Evolutionary conservation across 176 grass and related monocot genomes (phyloP).

Genomic region (Oryza rufipogon): DNA sequence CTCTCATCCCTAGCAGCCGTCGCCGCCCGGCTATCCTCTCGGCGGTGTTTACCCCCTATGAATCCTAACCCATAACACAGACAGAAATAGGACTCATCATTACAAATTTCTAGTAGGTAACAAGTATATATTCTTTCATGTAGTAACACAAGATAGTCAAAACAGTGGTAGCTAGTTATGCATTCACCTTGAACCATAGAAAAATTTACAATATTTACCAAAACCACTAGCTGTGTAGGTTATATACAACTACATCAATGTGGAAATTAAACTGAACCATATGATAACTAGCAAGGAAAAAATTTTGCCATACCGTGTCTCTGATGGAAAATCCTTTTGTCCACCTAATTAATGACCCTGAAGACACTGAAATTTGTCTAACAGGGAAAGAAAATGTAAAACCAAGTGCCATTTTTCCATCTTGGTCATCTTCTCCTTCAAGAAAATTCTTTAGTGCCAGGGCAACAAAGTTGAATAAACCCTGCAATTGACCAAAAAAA

Average conservation of each 20-base stretch:
- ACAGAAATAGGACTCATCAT: not conserved
- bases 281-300: not conserved
- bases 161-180: not conserved
- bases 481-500: constrained; percentile 46
- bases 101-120: not conserved
- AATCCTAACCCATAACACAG: too few species aligned
- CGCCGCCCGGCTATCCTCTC: too few species aligned
- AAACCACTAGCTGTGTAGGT: not conserved
- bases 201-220: not conserved
- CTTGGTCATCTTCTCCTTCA: constrained; percentile 62
- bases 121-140: not conserved
- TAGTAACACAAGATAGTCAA: not conserved
- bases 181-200: not conserved
- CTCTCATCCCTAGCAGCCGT: too few species aligned
- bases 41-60: too few species aligned
- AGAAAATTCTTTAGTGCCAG: constrained; percentile 65
- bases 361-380: constrained; percentile 85
- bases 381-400: constrained; percentile 99
- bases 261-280: not conserved
- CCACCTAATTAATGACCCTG: constrained; percentile 87
- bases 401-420: constrained; percentile 62
- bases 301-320: constrained; percentile 64
- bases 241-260: not conserved
- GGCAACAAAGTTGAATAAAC: constrained; percentile 83
- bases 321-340: constrained; percentile 84